Evolutionary conservation across 257 asterid species (phyloP).

Genomic region (Fraxinus pennsylvanica): DNA sequence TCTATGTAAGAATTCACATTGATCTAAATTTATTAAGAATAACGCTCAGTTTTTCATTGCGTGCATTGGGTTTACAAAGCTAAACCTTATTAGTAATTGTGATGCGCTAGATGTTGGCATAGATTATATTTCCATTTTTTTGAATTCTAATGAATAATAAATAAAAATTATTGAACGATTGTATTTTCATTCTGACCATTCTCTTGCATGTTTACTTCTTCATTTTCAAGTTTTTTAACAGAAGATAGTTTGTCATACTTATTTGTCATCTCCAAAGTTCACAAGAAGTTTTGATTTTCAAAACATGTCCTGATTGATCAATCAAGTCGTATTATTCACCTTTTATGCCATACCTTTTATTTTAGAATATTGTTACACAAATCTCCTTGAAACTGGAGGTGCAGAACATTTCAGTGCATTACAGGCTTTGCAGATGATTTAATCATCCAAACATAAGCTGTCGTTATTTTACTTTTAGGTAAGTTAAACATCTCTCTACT

Average conservation of each 20-base stretch:
- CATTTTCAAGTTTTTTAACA: neutral
- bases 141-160: too few relatives aligned
- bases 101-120: neutral
- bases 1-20: neutral
- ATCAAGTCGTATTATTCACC: neutral
- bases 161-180: too few relatives aligned
- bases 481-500: neutral
- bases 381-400: neutral
- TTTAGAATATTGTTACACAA: neutral
- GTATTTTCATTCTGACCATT: too few relatives aligned
- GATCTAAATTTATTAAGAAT: neutral
- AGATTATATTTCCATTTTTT: too few relatives aligned
- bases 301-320: too few relatives aligned
- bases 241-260: neutral
- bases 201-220: too few relatives aligned
- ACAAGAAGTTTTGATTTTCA: neutral
- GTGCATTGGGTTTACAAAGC: neutral
- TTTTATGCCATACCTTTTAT: neutral
- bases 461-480: neutral
- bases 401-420: neutral
- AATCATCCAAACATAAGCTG: neutral
- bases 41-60: neutral
- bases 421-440: conserved; percentile 3
- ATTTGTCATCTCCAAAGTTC: neutral
- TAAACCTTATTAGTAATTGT: neutral